Percentiles rank a stretch among this genome's conserved stretches.
Evolutionary conservation across 2,329 filamentous ascomycete genomes (phyloP).

Genomic region (Neopestalotiopsis sp.): DNA sequence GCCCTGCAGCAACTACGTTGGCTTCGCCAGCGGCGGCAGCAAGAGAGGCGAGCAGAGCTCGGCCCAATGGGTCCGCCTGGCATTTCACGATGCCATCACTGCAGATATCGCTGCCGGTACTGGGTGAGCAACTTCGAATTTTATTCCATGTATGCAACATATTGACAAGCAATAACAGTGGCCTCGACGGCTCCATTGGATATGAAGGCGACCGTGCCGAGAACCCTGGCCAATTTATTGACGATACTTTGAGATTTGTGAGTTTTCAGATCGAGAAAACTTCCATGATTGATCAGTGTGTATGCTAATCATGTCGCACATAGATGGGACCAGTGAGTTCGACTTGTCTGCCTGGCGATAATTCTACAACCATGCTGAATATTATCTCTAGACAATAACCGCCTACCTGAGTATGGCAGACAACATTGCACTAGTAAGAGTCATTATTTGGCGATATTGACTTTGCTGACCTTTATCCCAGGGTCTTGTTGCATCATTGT

Average conservation of each 20-base stretch:
- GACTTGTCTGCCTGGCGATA: neutral
- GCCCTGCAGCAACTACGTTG: slow-evolving; percentile 11
- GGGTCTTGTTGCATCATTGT: slow-evolving; percentile 6
- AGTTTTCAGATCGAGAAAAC: neutral
- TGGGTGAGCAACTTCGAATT: neutral
- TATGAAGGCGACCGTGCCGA: slow-evolving; percentile 11
- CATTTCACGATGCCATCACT: slow-evolving; percentile 6
- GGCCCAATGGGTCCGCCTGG: slow-evolving; percentile 11
- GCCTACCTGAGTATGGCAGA: slow-evolving; percentile 13
- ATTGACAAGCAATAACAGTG: neutral
- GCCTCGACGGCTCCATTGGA: slow-evolving; percentile 6
- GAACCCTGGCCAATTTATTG: slow-evolving; percentile 5
- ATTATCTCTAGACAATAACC: neutral
- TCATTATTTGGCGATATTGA: too few species aligned
- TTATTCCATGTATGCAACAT: neutral
- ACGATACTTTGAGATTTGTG: slow-evolving; percentile 6
- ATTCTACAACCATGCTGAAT: neutral
- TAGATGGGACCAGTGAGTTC: slow-evolving; percentile 11
- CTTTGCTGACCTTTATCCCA: neutral
- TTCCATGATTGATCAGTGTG: fast-evolving
- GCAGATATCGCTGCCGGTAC: slow-evolving; percentile 2
- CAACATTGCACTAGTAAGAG: slow-evolving; percentile 12
- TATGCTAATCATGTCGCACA: neutral
- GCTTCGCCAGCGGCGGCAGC: neutral
- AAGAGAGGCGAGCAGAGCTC: slow-evolving; percentile 5